phyloP scores from a whole-genome alignment of 2,329 filamentous ascomycete species.

The Sclerotinia trifoliorum region DNA sequence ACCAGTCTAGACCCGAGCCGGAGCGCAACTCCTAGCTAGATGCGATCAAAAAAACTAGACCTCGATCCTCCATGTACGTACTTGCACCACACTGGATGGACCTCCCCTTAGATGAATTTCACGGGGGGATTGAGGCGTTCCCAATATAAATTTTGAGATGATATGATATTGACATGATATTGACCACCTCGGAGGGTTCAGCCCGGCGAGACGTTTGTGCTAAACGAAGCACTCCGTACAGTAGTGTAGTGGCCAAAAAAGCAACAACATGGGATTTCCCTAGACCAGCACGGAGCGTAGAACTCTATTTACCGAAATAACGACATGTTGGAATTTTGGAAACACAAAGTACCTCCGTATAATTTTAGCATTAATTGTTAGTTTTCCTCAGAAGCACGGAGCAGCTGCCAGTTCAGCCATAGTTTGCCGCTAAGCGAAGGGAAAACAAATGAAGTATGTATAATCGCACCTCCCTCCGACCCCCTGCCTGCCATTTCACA shows the following conservation, averaged over 20 bases:
- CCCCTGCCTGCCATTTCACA: slow-evolving; percentile 10
- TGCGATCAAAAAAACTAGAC: neutral
- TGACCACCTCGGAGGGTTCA: neutral
- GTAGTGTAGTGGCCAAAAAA: slow-evolving; percentile 1
- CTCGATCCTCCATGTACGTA: neutral
- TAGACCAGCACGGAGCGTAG: neutral
- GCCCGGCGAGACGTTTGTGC: neutral
- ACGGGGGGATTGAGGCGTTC: neutral
- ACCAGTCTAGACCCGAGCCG: slow-evolving; percentile 6
- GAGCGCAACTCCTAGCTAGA: neutral
- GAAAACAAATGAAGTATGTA: slow-evolving; percentile 17
- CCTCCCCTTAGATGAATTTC: neutral
- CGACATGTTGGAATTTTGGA: slow-evolving; percentile 2
- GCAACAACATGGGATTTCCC: neutral
- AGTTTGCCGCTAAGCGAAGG: slow-evolving; percentile 16
- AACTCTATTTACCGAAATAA: slow-evolving; percentile 4
- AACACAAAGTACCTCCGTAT: slow-evolving; percentile 3
- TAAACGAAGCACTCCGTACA: neutral
- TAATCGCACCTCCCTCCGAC: slow-evolving; percentile 3
- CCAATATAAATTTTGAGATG: neutral
- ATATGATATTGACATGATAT: neutral
- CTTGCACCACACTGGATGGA: neutral
- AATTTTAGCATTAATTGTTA: slow-evolving; percentile 8
- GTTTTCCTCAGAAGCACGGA: slow-evolving; percentile 11
- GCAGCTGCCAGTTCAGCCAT: slow-evolving; percentile 17